These are phyloP conservation scores for Alternaria ethzedia DNA, from an alignment of 2,329 filamentous ascomycete genomes.

Conservation along the genomic window DNA sequence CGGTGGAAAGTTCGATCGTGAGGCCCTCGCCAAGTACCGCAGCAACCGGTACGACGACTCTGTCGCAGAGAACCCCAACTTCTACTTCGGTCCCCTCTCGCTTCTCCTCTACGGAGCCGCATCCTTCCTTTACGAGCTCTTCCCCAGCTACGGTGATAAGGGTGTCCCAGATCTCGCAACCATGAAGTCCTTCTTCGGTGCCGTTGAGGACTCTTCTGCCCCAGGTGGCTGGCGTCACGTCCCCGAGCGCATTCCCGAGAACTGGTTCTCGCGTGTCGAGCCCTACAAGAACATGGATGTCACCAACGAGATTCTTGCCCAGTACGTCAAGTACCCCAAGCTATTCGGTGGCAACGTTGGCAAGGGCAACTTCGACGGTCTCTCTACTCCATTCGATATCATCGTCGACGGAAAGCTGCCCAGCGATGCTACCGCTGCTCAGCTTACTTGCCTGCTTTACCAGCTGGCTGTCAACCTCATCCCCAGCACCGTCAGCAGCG, in stretches of 20 bases:
- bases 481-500: slow-evolving; percentile 33
- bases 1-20: slow-evolving; percentile 47
- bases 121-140: slow-evolving; percentile 54
- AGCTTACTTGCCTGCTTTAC: slow-evolving; percentile 53
- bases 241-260: slow-evolving; percentile 50
- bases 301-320: slow-evolving; percentile 48
- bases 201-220: slow-evolving; percentile 44
- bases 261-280: slow-evolving; percentile 47
- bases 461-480: slow-evolving; percentile 49
- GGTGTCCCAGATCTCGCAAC: slow-evolving; percentile 25
- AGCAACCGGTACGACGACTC: slow-evolving; percentile 51
- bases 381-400: slow-evolving; percentile 44
- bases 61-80: slow-evolving; percentile 45
- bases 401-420: slow-evolving; percentile 50
- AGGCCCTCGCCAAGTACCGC: slow-evolving; percentile 49
- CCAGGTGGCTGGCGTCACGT: slow-evolving; percentile 47
- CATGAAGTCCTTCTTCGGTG: slow-evolving; percentile 48
- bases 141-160: slow-evolving; percentile 40
- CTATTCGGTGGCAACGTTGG: slow-evolving; percentile 53
- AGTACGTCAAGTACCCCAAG: slow-evolving; percentile 53
- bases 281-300: slow-evolving; percentile 48
- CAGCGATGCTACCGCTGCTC: slow-evolving; percentile 27
- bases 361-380: slow-evolving; percentile 46
- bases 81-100: slow-evolving; percentile 52
- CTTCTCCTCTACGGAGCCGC: slow-evolving; percentile 53